Percentiles rank a stretch among this genome's conserved stretches.
Evolutionary conservation across 345 rosid species (phyloP).

Genomic region (Sonneratia caseolaris): DNA sequence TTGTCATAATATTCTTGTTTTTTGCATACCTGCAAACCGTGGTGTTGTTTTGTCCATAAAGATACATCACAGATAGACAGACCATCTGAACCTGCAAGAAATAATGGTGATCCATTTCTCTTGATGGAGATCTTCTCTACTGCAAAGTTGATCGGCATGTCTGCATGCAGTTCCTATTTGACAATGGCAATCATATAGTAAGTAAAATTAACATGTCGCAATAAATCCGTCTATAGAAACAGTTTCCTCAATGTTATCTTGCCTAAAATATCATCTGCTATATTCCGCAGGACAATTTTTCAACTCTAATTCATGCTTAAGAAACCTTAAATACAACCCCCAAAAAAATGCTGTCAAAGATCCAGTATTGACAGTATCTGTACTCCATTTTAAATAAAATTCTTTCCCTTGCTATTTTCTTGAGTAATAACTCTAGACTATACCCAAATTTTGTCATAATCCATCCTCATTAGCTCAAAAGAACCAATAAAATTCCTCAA

Average conservation of each 20-base stretch:
- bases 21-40: constrained; percentile 60
- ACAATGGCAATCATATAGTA: neutral
- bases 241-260: neutral
- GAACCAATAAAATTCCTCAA: too few relatives aligned
- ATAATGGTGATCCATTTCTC: constrained; percentile 64
- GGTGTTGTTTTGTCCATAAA: constrained; percentile 57
- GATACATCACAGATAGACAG: constrained; percentile 60
- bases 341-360: too few relatives aligned
- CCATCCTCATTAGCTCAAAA: too few relatives aligned
- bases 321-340: too few relatives aligned
- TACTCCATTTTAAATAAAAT: too few relatives aligned
- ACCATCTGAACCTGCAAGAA: constrained; percentile 59
- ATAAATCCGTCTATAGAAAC: neutral
- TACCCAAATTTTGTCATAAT: neutral
- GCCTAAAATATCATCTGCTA: neutral
- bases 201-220: neutral
- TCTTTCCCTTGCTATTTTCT: too few relatives aligned
- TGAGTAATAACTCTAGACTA: neutral
- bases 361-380: too few relatives aligned
- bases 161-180: constrained; percentile 61
- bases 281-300: neutral
- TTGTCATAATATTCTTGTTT: neutral
- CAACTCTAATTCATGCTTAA: neutral
- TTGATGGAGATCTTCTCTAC: constrained; percentile 69
- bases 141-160: constrained; percentile 34